Percentiles rank a stretch among this genome's conserved stretches.
Evolutionary conservation across 805 yeast genomes (phyloP).

Genomic region (Pichia sporocuriosa): DNA sequence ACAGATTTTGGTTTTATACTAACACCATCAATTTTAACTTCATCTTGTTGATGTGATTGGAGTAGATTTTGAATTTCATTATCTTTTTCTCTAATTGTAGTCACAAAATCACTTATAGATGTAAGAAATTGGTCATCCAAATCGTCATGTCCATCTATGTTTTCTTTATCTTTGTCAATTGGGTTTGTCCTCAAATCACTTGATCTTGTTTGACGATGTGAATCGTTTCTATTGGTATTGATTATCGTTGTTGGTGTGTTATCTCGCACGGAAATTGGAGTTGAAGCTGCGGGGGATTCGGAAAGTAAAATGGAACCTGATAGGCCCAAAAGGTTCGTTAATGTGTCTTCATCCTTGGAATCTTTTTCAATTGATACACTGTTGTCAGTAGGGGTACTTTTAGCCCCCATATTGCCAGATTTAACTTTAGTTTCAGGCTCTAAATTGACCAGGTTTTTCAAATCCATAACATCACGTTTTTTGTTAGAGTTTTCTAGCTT

Average conservation of each 20-base stretch:
- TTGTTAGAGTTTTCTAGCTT: too few species aligned
- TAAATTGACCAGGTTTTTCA: too few species aligned
- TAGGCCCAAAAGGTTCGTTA: slow-evolving; percentile 4
- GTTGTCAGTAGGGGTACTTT: too few species aligned
- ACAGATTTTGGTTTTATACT: slow-evolving; percentile 1
- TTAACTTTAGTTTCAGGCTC: too few species aligned
- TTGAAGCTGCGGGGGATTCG: too few species aligned
- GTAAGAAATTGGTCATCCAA: slow-evolving; percentile 7
- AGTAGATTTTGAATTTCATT: slow-evolving; percentile 14
- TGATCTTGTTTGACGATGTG: too few species aligned
- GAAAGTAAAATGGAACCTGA: too few species aligned
- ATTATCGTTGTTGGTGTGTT: not conserved
- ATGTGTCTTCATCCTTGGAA: not conserved
- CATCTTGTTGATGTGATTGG: slow-evolving; percentile 12
- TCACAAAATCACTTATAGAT: slow-evolving; percentile 4
- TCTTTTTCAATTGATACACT: not conserved
- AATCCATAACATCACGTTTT: too few species aligned
- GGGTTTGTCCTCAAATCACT: not conserved
- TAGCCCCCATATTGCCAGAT: too few species aligned
- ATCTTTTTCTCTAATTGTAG: slow-evolving; percentile 7
- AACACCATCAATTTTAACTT: slow-evolving; percentile 1
- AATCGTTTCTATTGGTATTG: too few species aligned
- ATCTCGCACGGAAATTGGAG: not conserved
- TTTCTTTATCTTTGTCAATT: not conserved
- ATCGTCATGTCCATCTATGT: not conserved